phyloP scores from a whole-genome alignment of 2,329 filamentous ascomycete species.

The Pyricularia grisea region DNA sequence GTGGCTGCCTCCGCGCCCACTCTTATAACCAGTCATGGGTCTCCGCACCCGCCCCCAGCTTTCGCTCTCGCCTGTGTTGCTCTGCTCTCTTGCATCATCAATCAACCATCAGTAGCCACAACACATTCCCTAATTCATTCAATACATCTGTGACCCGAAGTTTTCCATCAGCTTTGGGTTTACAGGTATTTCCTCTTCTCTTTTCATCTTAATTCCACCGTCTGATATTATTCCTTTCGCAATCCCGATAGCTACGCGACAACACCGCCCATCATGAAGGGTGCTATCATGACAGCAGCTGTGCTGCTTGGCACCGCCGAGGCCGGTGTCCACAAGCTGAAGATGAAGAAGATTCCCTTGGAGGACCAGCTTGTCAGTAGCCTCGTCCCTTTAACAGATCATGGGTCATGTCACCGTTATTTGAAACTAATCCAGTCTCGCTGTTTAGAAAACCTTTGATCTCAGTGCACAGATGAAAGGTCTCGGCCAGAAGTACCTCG shows the following conservation, averaged over 20 bases:
- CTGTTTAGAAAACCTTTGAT: slow-evolving; percentile 58
- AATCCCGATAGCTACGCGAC: slow-evolving; percentile 6
- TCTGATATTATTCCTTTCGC: slow-evolving; percentile 10
- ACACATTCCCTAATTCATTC: neutral
- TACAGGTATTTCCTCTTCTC: neutral
- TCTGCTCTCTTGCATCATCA: slow-evolving; percentile 2
- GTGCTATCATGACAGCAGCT: slow-evolving; percentile 67
- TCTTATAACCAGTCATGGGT: neutral
- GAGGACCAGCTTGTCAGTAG: slow-evolving; percentile 78
- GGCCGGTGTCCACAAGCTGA: slow-evolving; percentile 89
- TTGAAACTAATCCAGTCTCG: slow-evolving; percentile 7
- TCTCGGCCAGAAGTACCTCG: slow-evolving; percentile 95
- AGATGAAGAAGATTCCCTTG: slow-evolving; percentile 92
- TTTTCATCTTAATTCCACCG: slow-evolving; percentile 1
- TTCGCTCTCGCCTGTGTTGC: neutral
- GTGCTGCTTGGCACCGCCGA: slow-evolving; percentile 74
- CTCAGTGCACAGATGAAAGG: slow-evolving; percentile 74
- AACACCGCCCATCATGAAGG: slow-evolving; percentile 64
- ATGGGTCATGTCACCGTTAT: neutral
- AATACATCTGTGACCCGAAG: slow-evolving; percentile 2
- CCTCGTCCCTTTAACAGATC: neutral
- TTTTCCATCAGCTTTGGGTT: neutral
- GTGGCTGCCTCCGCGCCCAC: slow-evolving; percentile 2
- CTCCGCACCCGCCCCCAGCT: neutral
- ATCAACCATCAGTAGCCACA: neutral